Evolutionary conservation across 192 early-diverging fungal genomes (phyloP), one percentile per base, ranked within the genome.

Genomic region (Rhizophlyctis rosea): DNA sequence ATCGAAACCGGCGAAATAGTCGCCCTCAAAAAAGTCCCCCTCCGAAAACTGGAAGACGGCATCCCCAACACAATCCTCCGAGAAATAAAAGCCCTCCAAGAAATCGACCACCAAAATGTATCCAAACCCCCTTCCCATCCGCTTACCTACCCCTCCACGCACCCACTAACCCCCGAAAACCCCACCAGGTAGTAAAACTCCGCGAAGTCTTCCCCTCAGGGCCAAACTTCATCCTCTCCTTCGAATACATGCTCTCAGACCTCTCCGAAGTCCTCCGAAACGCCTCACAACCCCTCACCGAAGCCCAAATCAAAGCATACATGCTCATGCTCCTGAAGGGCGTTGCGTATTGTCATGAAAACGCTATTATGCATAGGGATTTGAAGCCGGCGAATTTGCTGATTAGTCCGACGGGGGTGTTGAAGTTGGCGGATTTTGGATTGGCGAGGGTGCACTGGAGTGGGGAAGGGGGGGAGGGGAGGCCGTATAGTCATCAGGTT

Each of bases 341-440:
- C 18, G 64, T 86, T 30, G 75, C 76, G 3, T 86, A 81, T 54
- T 79, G 81, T 50, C 84, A 86, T 55, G 67, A 72, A 18, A 80
- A 84, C 61, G 64, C 69, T 59, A 83, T 86, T 50, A 78, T 86
- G 78, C 84, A 86, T 66, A 59, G 84, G 16, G 81, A 82, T 52
- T 53, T 81, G 66, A 77, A 74, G 54, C 71, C 80, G 24, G 82
- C 81, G 13, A 83, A 86, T 50, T 61, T 86, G 29, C 70, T 86
- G 23, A 80, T 86, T 34, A 73, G 70, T 14, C 72, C 80, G 13
- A 68, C 73, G 9, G 80, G 84, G 1, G 73, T 80, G 3, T 59
- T 86, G 1, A 86, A 86, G 66, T 68, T 86, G 4, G 84, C 76
- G 23, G 82, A 86, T 54, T 81, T 86, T 66, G 84, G 84, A n/a